These are phyloP conservation scores for Russula virescens DNA, from an alignment of 768 basidiomycete species.

Conservation along the genomic window DNA sequence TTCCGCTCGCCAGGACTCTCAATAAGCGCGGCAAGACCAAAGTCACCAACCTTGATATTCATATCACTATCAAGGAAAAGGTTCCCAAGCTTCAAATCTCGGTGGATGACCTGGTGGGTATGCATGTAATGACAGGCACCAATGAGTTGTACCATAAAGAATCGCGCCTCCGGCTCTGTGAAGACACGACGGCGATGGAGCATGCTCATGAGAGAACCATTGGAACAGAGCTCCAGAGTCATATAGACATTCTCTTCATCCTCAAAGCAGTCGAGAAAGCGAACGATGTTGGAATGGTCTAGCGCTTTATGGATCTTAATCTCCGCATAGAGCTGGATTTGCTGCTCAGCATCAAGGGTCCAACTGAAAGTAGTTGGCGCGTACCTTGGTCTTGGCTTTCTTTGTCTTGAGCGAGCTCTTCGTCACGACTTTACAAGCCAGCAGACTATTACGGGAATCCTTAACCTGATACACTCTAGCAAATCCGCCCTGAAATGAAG, in stretches of 20 bases:
- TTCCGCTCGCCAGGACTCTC: conserved; percentile 95
- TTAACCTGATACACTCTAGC: conserved; percentile 95
- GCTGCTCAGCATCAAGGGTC: neutral
- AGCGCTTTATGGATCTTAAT: conserved; percentile 96
- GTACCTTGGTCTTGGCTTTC: conserved; percentile 94
- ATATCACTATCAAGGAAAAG: conserved; percentile 86
- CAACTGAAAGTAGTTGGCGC: conserved; percentile 13
- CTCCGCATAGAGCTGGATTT: conserved; percentile 87
- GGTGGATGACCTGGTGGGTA: conserved; percentile 91
- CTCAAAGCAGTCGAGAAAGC: conserved; percentile 92
- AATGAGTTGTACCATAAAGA: conserved; percentile 90
- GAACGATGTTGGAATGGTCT: conserved; percentile 87
- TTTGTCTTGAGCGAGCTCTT: conserved; percentile 88
- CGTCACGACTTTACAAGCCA: conserved; percentile 94
- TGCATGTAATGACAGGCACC: conserved; percentile 99
- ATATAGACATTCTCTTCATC: conserved; percentile 96
- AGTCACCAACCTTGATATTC: conserved; percentile 97
- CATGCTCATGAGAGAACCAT: conserved; percentile 88
- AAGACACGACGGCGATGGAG: conserved; percentile 81
- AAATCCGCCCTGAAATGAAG: conserved; percentile 69
- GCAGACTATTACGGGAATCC: conserved; percentile 54
- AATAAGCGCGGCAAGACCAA: conserved; percentile 93
- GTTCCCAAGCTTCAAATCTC: conserved; percentile 95
- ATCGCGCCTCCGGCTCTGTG: conserved; percentile 88
- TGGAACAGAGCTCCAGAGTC: conserved; percentile 87